These are phyloP conservation scores for Lachancea quebecensis DNA, from an alignment of 805 yeast species.

Conservation along the genomic window DNA sequence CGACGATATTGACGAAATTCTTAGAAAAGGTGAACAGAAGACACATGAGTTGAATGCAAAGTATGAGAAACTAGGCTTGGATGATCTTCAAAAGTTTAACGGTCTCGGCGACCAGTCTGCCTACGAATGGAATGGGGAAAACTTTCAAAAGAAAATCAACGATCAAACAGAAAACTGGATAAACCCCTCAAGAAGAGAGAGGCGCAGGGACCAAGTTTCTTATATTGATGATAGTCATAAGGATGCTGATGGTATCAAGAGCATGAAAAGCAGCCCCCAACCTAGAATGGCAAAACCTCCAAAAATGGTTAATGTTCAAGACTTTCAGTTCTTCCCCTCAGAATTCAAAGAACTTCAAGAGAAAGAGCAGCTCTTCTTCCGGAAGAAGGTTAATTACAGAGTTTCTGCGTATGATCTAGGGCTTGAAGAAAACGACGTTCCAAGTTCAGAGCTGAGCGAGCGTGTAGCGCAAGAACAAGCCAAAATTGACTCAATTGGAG, in stretches of 20 bases:
- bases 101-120: conserved; percentile 68
- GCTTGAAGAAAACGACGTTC: conserved; percentile 15
- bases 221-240: conserved; percentile 71
- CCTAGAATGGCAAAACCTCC: conserved; percentile 51
- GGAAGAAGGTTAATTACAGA: conserved; percentile 50
- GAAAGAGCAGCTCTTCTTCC: conserved; percentile 59
- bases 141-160: conserved; percentile 36
- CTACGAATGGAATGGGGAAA: conserved; percentile 95
- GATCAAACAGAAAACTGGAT: conserved; percentile 49
- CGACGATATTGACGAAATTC: conserved; percentile 77
- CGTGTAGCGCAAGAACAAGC: conserved; percentile 41
- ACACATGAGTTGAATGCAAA: conserved; percentile 75
- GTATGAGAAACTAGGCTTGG: conserved; percentile 80
- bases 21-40: conserved; percentile 72
- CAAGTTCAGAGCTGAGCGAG: conserved; percentile 9
- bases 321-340: conserved; percentile 65
- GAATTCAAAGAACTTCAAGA: conserved; percentile 47
- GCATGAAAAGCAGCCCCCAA: conserved; percentile 34
- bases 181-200: conserved; percentile 49
- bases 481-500: conserved; percentile 47
- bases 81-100: conserved; percentile 87
- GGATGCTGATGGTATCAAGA: conserved; percentile 45
- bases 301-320: conserved; percentile 55
- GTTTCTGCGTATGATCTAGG: conserved; percentile 53
- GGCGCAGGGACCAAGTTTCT: conserved; percentile 72